Evolutionary conservation across 1,284 basidiomycete species (phyloP).

Genomic region (Ceratobasidium sp.): DNA sequence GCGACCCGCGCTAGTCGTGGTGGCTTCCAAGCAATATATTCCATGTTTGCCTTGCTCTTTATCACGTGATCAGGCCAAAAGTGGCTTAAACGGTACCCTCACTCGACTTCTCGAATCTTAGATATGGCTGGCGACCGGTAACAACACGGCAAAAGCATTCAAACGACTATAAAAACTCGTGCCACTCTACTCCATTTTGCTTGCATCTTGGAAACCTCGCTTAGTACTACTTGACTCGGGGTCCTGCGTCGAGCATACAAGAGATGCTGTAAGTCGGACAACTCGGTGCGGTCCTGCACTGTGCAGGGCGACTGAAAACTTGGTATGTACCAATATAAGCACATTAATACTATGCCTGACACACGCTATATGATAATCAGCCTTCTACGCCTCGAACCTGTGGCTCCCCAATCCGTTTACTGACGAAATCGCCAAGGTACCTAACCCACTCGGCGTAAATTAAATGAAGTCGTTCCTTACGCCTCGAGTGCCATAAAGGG

Average conservation of each 20-base stretch:
- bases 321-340: conserved; percentile 69
- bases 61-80: conserved; percentile 31
- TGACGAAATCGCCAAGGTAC: conserved; percentile 79
- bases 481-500: not conserved
- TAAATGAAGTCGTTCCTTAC: conserved; percentile 74
- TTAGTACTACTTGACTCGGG: conserved; percentile 91
- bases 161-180: conserved; percentile 94
- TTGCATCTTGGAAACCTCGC: conserved; percentile 92
- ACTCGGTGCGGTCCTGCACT: conserved; percentile 77
- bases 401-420: conserved; percentile 66
- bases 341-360: not conserved
- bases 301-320: conserved; percentile 79
- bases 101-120: not conserved
- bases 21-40: not conserved
- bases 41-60: not conserved
- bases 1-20: not conserved
- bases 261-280: conserved; percentile 78
- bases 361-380: conserved; percentile 81
- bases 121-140: too few relatives aligned
- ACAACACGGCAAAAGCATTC: conserved; percentile 81
- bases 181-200: conserved; percentile 85
- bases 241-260: conserved; percentile 80
- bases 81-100: not conserved
- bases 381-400: conserved; percentile 50
- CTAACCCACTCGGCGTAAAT: conserved; percentile 93